phyloP scores from a whole-genome alignment of 1,139 yeast species.

The Yamadazyma atmosphaerica region DNA sequence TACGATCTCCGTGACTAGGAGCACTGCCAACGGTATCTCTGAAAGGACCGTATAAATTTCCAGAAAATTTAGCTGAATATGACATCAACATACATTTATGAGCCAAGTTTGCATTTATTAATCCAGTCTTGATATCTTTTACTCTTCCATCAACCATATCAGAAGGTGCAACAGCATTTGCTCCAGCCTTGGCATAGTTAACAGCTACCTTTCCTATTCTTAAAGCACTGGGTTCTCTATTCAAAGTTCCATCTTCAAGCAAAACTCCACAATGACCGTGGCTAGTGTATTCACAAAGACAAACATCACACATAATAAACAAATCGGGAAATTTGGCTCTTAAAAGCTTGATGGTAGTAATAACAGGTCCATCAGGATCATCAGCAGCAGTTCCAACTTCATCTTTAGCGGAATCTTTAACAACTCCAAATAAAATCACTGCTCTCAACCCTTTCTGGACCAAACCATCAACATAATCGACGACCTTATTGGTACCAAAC shows the following conservation, averaged over 20 bases:
- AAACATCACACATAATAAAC: slow-evolving; percentile 90
- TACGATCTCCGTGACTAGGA: slow-evolving; percentile 90
- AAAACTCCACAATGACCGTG: slow-evolving; percentile 97
- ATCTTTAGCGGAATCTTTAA: slow-evolving; percentile 75
- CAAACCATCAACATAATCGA: slow-evolving; percentile 68
- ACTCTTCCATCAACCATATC: slow-evolving; percentile 98
- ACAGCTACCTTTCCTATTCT: slow-evolving; percentile 95
- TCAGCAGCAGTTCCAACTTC: slow-evolving; percentile 87
- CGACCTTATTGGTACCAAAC: slow-evolving; percentile 77
- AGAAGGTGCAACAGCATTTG: slow-evolving; percentile 93
- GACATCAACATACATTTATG: slow-evolving; percentile 90
- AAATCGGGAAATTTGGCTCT: slow-evolving; percentile 71
- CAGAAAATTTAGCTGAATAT: slow-evolving; percentile 91
- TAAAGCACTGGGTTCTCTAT: slow-evolving; percentile 71
- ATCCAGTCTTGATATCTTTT: slow-evolving; percentile 80
- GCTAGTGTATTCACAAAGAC: slow-evolving; percentile 93
- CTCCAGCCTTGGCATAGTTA: slow-evolving; percentile 94
- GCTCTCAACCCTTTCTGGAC: slow-evolving; percentile 81
- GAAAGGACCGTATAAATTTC: slow-evolving; percentile 93
- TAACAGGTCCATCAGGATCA: slow-evolving; percentile 95
- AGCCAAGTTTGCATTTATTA: slow-evolving; percentile 80
- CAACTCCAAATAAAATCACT: slow-evolving; percentile 89
- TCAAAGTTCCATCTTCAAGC: slow-evolving; percentile 80
- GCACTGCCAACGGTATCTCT: slow-evolving; percentile 95
- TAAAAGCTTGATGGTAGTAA: slow-evolving; percentile 68